A percentile compares a stretch with the other conserved stretches of the same genome.
These are phyloP conservation scores for Knoxdaviesia capensis DNA, from an alignment of 2,329 filamentous ascomycete genomes.

Conservation along the genomic window DNA sequence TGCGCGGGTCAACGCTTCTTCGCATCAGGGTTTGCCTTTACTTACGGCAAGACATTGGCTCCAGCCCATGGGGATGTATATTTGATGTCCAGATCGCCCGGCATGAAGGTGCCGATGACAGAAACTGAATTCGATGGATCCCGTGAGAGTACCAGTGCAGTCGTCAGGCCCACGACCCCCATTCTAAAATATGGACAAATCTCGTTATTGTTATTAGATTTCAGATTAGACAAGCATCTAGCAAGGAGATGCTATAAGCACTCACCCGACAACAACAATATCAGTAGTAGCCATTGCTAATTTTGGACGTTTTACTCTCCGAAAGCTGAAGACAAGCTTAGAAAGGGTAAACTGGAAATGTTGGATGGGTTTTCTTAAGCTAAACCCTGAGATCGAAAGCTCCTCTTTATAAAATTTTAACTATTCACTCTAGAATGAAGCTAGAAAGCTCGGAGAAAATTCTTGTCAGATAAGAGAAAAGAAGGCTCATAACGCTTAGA, in stretches of 20 bases:
- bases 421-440: too few species aligned
- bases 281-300: neutral
- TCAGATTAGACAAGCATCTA: neutral
- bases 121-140: conserved; percentile 32
- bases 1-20: too few species aligned
- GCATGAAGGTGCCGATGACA: conserved; percentile 73
- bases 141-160: conserved; percentile 25
- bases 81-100: conserved; percentile 79
- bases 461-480: too few species aligned
- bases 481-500: too few species aligned
- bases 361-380: too few species aligned
- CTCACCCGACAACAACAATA: conserved; percentile 5
- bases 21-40: conserved; percentile 5
- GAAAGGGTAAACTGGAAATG: too few species aligned
- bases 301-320: too few species aligned
- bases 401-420: too few species aligned
- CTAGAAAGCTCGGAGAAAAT: too few species aligned
- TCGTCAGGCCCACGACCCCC: conserved; percentile 30
- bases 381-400: too few species aligned
- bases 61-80: conserved; percentile 84
- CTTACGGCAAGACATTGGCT: conserved; percentile 58
- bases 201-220: neutral
- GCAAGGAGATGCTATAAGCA: neutral
- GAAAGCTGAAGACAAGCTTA: too few species aligned
- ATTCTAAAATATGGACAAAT: conserved; percentile 12